Base-by-base conservation (phyloP, 1,284 basidiomycete species). In the Sanghuangporus sanghuang region DNA sequence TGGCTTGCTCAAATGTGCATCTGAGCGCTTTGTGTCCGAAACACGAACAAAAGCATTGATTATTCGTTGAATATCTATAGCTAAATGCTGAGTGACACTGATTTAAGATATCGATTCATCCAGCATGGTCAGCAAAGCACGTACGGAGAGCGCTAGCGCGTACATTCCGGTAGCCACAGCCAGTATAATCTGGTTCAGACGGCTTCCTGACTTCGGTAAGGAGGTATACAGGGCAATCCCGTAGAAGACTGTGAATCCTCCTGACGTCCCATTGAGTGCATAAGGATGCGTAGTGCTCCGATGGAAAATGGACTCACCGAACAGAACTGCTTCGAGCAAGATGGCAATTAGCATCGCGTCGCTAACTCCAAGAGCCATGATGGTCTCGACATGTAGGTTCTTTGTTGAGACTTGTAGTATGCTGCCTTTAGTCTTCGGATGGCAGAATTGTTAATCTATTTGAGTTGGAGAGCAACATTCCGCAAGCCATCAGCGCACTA, bases 11-110 rank as follows among this genome's bases (percentile, higher is more conserved):
- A 72, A 68, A 57, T 64, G 70, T 6, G 62, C 68, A 36, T 64
- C 65, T 7, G 71, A 67, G 2, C 71, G 69, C 12, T 67, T 69
- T 1, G 67, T 61, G 39, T 69, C 57, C 7, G 68, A 62, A 62
- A 64, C 63, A 0, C 44, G 66, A 36, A 70, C 61, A 62, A 72
- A 71, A 5, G 69, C 71, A 35, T 62, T 46, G 38, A 72, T 11
- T 18, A 70, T 57, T 48, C 70, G 71, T 5, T 61, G 53, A 38
- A 69, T 67, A 59, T 71, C 69, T 16, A 69, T 66, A 12, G 66
- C 65, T 27, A 71, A 63, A 44, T 71, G 71, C 68, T 54, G 16
- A 35, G 12, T 7, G 18, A 1, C 1, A 2, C 7, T 7, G 27
- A 23, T 27, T n/a, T 52, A 27, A 52, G 49, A 32, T 9, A 27